Evolutionary conservation across 208 protist species (phyloP), one percentile per base, ranked within the genome.

Genomic region (Crithidia fasciculata): DNA sequence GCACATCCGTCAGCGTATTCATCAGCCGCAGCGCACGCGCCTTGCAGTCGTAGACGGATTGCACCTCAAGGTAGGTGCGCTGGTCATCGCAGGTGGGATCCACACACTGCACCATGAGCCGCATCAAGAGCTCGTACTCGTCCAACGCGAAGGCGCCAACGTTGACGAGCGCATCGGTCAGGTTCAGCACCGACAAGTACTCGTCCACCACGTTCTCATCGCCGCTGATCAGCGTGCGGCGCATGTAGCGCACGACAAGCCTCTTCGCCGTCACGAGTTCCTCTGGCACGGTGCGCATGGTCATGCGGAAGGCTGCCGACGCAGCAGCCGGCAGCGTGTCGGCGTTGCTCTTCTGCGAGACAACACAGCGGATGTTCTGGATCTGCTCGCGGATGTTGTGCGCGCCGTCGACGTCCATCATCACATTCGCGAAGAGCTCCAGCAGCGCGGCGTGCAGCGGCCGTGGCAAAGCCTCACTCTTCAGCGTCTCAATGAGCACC

Each of bases 1-100:
- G 53, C 10, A 87, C 64, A 59, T 87, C 83, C 16, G 68, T 81
- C 0, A 87, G 62, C 13, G 49, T 36, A 59, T 73, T 80, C 52
- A 87, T 68, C 19, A 87, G 41, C n/a, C 66, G 72, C 69, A 87
- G 62, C 52, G 71, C 74, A 39, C 69, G 62, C n/a, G 68, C 16
- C 57, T 84, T 84, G 70, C 71, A 82, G 53, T 84, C 73, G 60
- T 84, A 75, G n/a, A 87, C 79, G 53, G 52, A 37, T 16, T 75
- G 72, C 47, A 74, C 63, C 54, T 87, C 72, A 8, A 84, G 64
- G 65, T 72, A 55, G 55, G 54, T 72, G 13, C 40, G 41, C 36
- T 60, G 19, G 44, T 82, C 75, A 41, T 78, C 74, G 13, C 74
- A 73, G 41, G 49, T 53, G 0, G 75, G 83, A 55, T 87, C 73